Base-by-base conservation (phyloP, 1,284 basidiomycete genomes). In the Polyporus tsugae region DNA sequence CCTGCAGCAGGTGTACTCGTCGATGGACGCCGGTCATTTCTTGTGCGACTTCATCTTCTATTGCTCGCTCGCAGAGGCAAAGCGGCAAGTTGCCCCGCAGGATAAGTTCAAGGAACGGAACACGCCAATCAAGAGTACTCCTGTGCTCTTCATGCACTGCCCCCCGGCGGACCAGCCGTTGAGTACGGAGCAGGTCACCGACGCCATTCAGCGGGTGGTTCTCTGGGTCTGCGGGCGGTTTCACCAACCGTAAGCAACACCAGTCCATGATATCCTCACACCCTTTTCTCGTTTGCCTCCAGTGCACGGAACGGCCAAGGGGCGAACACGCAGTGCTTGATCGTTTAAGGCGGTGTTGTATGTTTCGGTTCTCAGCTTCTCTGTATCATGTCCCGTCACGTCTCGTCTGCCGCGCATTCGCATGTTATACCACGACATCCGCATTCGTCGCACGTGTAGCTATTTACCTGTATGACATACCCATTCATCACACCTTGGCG, bases 21-120 rank as follows among this genome's bases (percentile, higher is more conserved):
- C 91, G 1, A 86, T 89, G 83, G 91, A 93, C 75, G 89, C 91
- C 25, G 92, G 92, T 0, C 91, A 90, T 75, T 92, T 89, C 78
- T 81, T 93, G n/a, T 90, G 88, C 77, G 92, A 93, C 79, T 93
- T 91, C 78, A 86, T 90, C 69, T 92, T 91, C 77, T 93, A 91
- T 75, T 91, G 91, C 75, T 93, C 91, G 9, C 83, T 93, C n/a
- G 91, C 90, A 6, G 91, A 92, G 76, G 84, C 88, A 25, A 87
- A 84, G 74, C 85, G 89, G 6, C 81, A 81, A 38, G 81, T 83
- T 29, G 82, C 83, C 64, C 86, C 87, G 53, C 87, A 85, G 67
- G 87, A 90, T 73, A 86, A 86, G 74, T 81, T 73, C 63, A 73
- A 71, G 69, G 74, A 75, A 29, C 65, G 83, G 22, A 82, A 82